Percentiles rank a stretch among this genome's conserved stretches.
phyloP scores from a whole-genome alignment of 805 yeast species.

The Komagataella pastoris region DNA sequence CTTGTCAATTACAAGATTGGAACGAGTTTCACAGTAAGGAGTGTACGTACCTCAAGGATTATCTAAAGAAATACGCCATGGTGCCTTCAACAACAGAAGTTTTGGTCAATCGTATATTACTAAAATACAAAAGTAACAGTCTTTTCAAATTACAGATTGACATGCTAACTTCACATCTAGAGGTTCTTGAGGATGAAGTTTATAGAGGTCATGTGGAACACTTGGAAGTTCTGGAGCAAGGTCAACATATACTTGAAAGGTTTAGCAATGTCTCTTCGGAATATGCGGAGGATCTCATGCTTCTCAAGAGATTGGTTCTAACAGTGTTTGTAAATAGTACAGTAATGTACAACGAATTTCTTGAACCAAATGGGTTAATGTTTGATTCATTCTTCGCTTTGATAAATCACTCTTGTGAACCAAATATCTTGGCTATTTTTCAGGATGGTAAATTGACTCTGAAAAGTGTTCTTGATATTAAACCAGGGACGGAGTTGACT shows the following conservation, averaged over 20 bases:
- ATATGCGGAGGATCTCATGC: background rate
- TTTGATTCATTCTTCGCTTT: conserved; percentile 23
- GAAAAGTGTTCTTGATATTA: conserved; percentile 10
- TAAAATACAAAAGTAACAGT: background rate
- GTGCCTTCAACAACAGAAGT: background rate
- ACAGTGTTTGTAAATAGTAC: conserved; percentile 17
- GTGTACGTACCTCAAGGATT: background rate
- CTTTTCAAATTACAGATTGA: background rate
- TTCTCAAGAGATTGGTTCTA: background rate
- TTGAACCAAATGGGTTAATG: conserved; percentile 18
- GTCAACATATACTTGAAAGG: background rate
- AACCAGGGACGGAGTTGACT: conserved; percentile 14
- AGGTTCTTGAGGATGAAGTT: background rate
- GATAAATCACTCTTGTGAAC: conserved; percentile 27
- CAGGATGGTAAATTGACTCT: conserved; percentile 8
- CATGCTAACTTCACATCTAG: background rate
- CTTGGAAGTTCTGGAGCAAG: background rate
- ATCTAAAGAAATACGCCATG: background rate
- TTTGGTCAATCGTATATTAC: background rate
- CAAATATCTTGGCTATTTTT: conserved; percentile 17
- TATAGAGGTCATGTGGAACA: background rate
- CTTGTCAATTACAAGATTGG: background rate
- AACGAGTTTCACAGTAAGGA: background rate
- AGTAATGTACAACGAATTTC: conserved; percentile 12
- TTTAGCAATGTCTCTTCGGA: background rate